These are phyloP conservation scores for Craspedostauros australis DNA, from an alignment of 108 stramenopile species.

Conservation along the genomic window DNA sequence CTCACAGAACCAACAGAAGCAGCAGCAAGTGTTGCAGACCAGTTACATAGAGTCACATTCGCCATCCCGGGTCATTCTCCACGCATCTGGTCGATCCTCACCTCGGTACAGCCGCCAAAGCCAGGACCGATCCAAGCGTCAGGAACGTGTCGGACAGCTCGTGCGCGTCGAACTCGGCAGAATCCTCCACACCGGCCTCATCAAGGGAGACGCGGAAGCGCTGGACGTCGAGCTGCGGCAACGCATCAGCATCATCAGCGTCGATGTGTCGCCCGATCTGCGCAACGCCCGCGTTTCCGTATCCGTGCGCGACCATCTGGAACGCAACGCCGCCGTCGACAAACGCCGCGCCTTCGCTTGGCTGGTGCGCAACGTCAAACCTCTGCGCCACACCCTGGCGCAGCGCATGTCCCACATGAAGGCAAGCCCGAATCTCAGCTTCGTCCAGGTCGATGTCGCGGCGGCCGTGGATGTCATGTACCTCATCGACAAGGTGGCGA, in stretches of 20 bases:
- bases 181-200: constrained; percentile 51
- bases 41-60: too few relatives aligned
- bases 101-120: too few relatives aligned
- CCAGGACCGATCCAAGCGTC: constrained; percentile 70
- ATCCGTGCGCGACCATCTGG: constrained; percentile 43
- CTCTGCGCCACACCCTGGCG: constrained; percentile 70
- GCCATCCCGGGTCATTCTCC: too few relatives aligned
- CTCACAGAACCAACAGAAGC: too few relatives aligned
- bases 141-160: constrained; percentile 78
- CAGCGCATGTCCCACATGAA: constrained; percentile 84
- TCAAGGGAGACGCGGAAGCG: constrained; percentile 39
- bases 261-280: constrained; percentile 82
- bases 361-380: constrained; percentile 70
- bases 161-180: constrained; percentile 64
- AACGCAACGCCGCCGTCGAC: constrained; percentile 35
- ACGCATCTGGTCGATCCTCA: too few relatives aligned
- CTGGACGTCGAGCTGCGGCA: constrained; percentile 64
- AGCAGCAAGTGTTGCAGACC: too few relatives aligned
- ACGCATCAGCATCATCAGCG: constrained; percentile 71
- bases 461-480: constrained; percentile 88
- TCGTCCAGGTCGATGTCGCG: constrained; percentile 84
- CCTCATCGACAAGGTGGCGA: constrained; percentile 76
- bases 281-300: constrained; percentile 78
- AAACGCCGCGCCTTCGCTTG: constrained; percentile 77
- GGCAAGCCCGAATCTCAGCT: constrained; percentile 63